Conservation (phyloP, 176 grass and related monocot species). For the Bonia amplexicaulis region DNA sequence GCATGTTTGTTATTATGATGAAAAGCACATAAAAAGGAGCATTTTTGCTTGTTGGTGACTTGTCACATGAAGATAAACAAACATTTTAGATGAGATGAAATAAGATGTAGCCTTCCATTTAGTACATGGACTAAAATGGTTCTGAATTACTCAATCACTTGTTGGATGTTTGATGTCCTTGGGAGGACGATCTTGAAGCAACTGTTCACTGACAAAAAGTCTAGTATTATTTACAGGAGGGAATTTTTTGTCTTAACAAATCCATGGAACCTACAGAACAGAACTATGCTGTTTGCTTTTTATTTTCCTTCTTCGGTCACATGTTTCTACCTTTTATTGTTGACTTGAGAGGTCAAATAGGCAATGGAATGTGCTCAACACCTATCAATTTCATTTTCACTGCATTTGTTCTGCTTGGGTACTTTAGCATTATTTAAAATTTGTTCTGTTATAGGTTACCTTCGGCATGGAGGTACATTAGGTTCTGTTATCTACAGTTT, state of each 20-base stretch:
- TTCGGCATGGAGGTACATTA: background rate
- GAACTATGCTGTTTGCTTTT: background rate
- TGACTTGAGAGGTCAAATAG: background rate
- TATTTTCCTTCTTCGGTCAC: background rate
- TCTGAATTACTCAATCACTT: background rate
- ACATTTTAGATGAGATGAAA: background rate
- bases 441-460: background rate
- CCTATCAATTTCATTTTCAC: background rate
- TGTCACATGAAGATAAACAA: background rate
- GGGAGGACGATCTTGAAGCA: background rate
- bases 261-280: background rate
- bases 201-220: background rate
- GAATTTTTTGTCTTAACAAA: background rate
- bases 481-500: background rate
- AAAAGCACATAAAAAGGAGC: background rate
- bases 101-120: background rate
- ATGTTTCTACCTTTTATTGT: background rate
- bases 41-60: background rate
- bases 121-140: slow-evolving; percentile 1
- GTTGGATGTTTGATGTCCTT: background rate
- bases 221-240: background rate
- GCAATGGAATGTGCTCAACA: background rate
- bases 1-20: background rate
- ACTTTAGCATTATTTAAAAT: background rate
- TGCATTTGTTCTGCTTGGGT: background rate